These are phyloP conservation scores for Boletus subparvulus DNA, from an alignment of 768 basidiomycete species.

Conservation along the genomic window DNA sequence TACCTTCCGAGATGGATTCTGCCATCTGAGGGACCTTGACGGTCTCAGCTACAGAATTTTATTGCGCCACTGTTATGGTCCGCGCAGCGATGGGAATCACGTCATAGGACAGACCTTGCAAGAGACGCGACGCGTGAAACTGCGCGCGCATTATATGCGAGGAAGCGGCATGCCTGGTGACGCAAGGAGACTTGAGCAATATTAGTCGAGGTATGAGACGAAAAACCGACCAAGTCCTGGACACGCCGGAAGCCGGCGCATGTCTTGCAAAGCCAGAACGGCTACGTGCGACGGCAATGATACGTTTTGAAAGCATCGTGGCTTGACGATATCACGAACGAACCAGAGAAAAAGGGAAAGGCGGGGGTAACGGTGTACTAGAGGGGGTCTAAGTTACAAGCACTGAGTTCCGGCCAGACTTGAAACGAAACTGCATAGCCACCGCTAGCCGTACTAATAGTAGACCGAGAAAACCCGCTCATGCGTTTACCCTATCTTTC, in stretches of 20 bases:
- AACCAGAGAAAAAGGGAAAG: not conserved
- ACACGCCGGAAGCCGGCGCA: conserved; percentile 33
- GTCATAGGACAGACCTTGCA: conserved; percentile 55
- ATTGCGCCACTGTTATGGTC: conserved; percentile 10
- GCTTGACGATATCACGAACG: not conserved
- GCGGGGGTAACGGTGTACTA: not conserved
- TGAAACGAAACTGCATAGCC: conserved; percentile 12
- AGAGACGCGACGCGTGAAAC: conserved; percentile 68
- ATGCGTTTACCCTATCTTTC: conserved; percentile 25
- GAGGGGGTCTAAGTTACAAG: not conserved
- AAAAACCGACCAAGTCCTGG: conserved; percentile 49
- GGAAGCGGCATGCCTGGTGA: conserved; percentile 45
- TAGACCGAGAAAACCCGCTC: conserved; percentile 12
- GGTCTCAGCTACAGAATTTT: conserved; percentile 63
- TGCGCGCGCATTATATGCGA: conserved; percentile 51
- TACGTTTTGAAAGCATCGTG: conserved; percentile 68
- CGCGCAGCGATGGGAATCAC: conserved; percentile 6
- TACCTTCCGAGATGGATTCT: conserved; percentile 97
- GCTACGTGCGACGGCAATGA: conserved; percentile 63
- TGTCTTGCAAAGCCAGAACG: conserved; percentile 47
- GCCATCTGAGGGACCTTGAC: conserved; percentile 98
- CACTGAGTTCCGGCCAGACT: not conserved
- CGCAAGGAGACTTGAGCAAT: conserved; percentile 2
- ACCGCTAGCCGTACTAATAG: conserved; percentile 7
- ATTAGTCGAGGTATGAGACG: not conserved